Percentiles rank a stretch among this genome's conserved stretches.
Evolutionary conservation across 208 protist genomes (phyloP).

Genomic region (Wallacemonas sp.): DNA sequence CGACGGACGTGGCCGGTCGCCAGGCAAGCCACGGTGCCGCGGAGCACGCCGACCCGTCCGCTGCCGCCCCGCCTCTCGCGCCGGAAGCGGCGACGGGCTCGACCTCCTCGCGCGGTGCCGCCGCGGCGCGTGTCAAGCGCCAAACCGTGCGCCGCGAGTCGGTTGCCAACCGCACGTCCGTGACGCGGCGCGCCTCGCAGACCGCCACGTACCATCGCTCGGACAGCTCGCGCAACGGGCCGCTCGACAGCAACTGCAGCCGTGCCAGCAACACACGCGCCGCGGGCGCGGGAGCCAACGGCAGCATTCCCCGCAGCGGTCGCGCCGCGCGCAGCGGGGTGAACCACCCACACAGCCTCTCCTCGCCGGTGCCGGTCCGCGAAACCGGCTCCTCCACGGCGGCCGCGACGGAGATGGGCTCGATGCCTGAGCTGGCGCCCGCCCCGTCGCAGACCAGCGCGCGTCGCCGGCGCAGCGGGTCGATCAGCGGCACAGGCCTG

Average conservation of each 20-base stretch:
- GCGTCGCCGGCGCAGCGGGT: constrained; percentile 32
- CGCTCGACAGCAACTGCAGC: constrained; percentile 19
- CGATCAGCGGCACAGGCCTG: constrained; percentile 21
- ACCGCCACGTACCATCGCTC: constrained; percentile 29
- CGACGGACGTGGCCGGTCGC: neutral
- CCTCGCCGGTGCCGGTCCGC: constrained; percentile 1
- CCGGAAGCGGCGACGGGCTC: neutral
- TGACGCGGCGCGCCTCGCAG: constrained; percentile 24
- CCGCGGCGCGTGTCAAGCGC: neutral
- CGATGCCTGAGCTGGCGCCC: constrained; percentile 9
- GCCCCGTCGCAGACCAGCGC: constrained; percentile 19
- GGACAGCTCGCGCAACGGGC: constrained; percentile 28
- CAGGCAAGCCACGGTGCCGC: constrained; percentile 11
- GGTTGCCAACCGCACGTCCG: constrained; percentile 12
- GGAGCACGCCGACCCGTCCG: neutral
- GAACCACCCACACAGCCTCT: constrained; percentile 8
- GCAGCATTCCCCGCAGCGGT: constrained; percentile 31
- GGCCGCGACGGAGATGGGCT: constrained; percentile 2
- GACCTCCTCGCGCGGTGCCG: neutral
- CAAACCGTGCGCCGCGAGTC: constrained; percentile 27
- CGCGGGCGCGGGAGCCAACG: constrained; percentile 15
- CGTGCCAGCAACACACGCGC: constrained; percentile 7
- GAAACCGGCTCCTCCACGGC: neutral
- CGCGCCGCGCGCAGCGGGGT: constrained; percentile 10
- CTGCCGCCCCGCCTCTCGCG: neutral